Percentiles rank a stretch among this genome's conserved stretches.
Conservation (phyloP, 208 protist genomes). For the Trypanosoma scelopori region DNA sequence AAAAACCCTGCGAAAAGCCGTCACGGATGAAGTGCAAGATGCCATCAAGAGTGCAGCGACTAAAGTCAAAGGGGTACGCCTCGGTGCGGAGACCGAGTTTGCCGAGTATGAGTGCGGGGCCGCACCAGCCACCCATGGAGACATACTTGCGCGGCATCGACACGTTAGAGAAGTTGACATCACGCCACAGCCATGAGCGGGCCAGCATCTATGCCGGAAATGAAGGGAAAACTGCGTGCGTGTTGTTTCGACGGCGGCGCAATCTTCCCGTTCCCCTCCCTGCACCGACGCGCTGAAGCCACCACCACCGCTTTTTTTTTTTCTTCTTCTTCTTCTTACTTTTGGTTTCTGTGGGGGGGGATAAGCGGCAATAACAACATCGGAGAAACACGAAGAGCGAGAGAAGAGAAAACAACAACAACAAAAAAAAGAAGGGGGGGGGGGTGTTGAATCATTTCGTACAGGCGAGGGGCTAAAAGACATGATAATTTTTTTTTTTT, state of each 20-base stretch:
- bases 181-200: constrained; percentile 7
- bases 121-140: constrained; percentile 79
- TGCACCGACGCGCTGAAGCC: too few relatives aligned
- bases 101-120: constrained; percentile 67
- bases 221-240: background rate
- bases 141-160: constrained; percentile 52
- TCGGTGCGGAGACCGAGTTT: constrained; percentile 71
- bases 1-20: constrained; percentile 69
- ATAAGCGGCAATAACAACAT: too few relatives aligned
- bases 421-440: too few relatives aligned
- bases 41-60: constrained; percentile 64
- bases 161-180: constrained; percentile 30
- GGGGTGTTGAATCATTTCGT: too few relatives aligned
- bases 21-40: constrained; percentile 59
- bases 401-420: too few relatives aligned
- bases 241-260: background rate
- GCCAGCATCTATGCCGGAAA: constrained; percentile 3
- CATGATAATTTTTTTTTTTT: too few relatives aligned
- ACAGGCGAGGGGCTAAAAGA: too few relatives aligned
- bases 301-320: too few relatives aligned
- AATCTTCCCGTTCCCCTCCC: constrained; percentile 1
- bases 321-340: too few relatives aligned
- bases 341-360: too few relatives aligned
- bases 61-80: constrained; percentile 81
- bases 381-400: too few relatives aligned